Conservation (phyloP, 2,329 filamentous ascomycete species). For the Rutstroemia sp. region DNA sequence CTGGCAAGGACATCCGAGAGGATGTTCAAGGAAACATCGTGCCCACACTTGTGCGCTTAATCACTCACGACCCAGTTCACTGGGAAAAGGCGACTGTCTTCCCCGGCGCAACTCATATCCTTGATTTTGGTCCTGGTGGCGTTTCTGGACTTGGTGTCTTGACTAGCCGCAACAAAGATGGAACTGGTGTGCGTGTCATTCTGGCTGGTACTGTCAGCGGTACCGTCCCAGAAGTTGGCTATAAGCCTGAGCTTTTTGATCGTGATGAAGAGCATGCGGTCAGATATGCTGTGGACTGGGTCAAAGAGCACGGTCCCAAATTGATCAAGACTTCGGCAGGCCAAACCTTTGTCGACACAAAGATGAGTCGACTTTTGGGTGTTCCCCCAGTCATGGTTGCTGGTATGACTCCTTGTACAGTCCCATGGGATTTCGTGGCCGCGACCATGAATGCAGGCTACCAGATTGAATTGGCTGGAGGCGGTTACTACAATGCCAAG, state of each 20-base stretch:
- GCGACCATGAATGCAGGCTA: constrained; percentile 95
- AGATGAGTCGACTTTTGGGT: constrained; percentile 83
- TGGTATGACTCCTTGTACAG: constrained; percentile 88
- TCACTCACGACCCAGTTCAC: constrained; percentile 87
- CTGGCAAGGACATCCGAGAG: constrained; percentile 73
- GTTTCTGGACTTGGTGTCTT: constrained; percentile 93
- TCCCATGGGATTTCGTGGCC: constrained; percentile 85
- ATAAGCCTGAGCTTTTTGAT: constrained; percentile 97
- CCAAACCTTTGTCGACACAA: constrained; percentile 89
- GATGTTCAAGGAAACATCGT: constrained; percentile 71
- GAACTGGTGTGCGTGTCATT: constrained; percentile 93
- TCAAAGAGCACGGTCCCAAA: constrained; percentile 91
- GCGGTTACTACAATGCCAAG: constrained; percentile 79
- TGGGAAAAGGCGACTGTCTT: constrained; percentile 96
- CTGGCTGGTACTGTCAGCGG: constrained; percentile 90
- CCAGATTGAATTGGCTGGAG: constrained; percentile 82
- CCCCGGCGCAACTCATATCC: constrained; percentile 81
- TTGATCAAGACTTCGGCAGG: constrained; percentile 84
- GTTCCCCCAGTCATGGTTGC: constrained; percentile 84
- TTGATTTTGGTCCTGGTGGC: constrained; percentile 95
- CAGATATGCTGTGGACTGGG: constrained; percentile 94
- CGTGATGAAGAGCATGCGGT: constrained; percentile 91
- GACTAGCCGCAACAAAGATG: constrained; percentile 98
- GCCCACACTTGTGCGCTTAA: constrained; percentile 80
- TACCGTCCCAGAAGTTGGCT: constrained; percentile 83